Percentiles rank a stretch among this genome's conserved stretches.
Evolutionary conservation across 208 protist genomes (phyloP).

Genomic region (Leishmania lainsoni): DNA sequence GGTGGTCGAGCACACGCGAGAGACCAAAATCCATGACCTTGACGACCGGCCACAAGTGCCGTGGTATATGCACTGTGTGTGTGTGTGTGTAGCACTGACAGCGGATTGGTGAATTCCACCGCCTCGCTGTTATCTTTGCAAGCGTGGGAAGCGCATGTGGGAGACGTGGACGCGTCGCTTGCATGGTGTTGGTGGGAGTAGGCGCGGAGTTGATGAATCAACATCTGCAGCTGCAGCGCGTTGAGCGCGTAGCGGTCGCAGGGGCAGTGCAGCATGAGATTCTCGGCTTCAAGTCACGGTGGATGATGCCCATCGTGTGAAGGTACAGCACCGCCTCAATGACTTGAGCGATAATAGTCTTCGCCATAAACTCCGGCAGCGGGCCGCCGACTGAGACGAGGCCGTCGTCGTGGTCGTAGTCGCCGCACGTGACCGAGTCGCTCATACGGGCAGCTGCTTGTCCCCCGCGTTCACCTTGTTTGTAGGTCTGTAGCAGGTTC

Average conservation of each 20-base stretch:
- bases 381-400: conserved; percentile 40
- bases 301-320: conserved; percentile 98
- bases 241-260: conserved; percentile 35
- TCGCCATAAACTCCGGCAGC: conserved; percentile 65
- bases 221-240: conserved; percentile 48
- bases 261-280: conserved; percentile 95
- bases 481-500: conserved; percentile 50
- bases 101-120: conserved; percentile 41
- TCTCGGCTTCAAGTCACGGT: conserved; percentile 99
- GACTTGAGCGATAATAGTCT: conserved; percentile 65
- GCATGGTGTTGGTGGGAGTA: conserved; percentile 2
- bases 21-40: conserved; percentile 83
- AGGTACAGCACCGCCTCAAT: conserved; percentile 70
- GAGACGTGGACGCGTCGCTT: neutral
- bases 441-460: neutral
- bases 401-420: conserved; percentile 7
- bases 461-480: conserved; percentile 1
- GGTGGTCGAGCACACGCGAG: conserved; percentile 42
- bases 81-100: conserved; percentile 51
- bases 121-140: neutral
- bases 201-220: conserved; percentile 33
- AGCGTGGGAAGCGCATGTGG: neutral
- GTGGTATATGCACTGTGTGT: conserved; percentile 54
- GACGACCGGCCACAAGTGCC: conserved; percentile 52
- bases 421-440: conserved; percentile 10